Evolutionary conservation across 768 basidiomycete genomes (phyloP).

Genomic region (Rhodotorula babjevae): DNA sequence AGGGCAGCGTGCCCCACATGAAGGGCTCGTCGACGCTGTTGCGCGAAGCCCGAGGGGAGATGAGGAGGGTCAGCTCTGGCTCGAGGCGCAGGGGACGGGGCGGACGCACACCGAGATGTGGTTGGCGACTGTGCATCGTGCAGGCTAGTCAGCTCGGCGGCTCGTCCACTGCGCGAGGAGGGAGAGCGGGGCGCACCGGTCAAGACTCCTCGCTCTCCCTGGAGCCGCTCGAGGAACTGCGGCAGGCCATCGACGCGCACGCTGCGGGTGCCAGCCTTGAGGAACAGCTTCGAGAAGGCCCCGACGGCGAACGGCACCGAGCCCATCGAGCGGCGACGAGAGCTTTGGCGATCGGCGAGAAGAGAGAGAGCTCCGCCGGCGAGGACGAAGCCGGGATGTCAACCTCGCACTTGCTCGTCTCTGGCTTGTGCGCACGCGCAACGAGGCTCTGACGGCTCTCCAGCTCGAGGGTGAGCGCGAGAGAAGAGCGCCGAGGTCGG

Average conservation of each 20-base stretch:
- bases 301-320: constrained; percentile 53
- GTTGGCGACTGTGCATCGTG: constrained; percentile 64
- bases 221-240: constrained; percentile 61
- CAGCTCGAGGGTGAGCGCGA: too few relatives aligned
- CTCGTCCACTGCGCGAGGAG: fast-evolving
- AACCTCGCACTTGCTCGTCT: too few relatives aligned
- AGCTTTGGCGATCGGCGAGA: neutral
- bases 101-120: constrained; percentile 83
- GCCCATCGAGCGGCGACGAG: constrained; percentile 13
- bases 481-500: too few relatives aligned
- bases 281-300: constrained; percentile 70
- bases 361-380: neutral
- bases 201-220: constrained; percentile 61
- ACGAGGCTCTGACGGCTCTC: too few relatives aligned
- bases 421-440: too few relatives aligned
- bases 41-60: neutral
- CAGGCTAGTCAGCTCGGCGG: neutral
- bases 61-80: constrained; percentile 4
- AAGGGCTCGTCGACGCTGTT: constrained; percentile 73
- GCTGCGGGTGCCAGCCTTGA: constrained; percentile 61
- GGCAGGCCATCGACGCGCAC: constrained; percentile 68
- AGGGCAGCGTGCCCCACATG: constrained; percentile 79
- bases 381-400: neutral
- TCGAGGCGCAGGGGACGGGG: neutral
- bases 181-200: constrained; percentile 57